These are phyloP conservation scores for Lentithecium fluviatile DNA, from an alignment of 495 filamentous ascomycete species.

Conservation along the genomic window DNA sequence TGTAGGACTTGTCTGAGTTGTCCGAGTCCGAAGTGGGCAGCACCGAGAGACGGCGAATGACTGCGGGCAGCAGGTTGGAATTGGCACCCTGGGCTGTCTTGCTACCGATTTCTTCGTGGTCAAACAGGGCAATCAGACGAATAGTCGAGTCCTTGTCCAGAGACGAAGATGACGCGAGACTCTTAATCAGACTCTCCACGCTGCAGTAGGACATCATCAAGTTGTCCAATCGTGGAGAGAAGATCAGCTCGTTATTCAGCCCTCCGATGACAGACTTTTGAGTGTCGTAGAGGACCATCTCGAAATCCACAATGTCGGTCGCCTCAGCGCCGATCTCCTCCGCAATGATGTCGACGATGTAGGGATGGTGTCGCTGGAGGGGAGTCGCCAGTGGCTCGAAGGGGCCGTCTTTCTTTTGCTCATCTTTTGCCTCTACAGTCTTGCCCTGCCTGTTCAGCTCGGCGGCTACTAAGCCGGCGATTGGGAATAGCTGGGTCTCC, in stretches of 20 bases:
- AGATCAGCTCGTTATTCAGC: constrained; percentile 89
- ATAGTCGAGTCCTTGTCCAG: constrained; percentile 77
- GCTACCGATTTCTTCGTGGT: constrained; percentile 97
- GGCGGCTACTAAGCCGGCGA: constrained; percentile 79
- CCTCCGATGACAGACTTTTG: constrained; percentile 87
- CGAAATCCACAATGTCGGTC: constrained; percentile 83
- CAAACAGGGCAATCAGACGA: constrained; percentile 86
- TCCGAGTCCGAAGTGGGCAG: constrained; percentile 54
- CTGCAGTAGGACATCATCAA: constrained; percentile 92
- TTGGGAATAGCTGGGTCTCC: constrained; percentile 92
- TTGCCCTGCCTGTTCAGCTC: constrained; percentile 75
- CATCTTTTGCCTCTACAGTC: constrained; percentile 48
- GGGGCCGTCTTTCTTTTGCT: constrained; percentile 39
- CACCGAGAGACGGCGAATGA: constrained; percentile 83
- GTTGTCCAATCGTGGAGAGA: constrained; percentile 90
- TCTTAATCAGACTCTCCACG: constrained; percentile 75
- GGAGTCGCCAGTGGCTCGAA: constrained; percentile 73
- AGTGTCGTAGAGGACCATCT: constrained; percentile 93
- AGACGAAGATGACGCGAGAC: constrained; percentile 57
- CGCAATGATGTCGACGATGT: constrained; percentile 83
- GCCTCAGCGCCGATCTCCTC: constrained; percentile 66
- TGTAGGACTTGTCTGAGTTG: constrained; percentile 53
- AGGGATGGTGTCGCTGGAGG: constrained; percentile 83
- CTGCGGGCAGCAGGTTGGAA: constrained; percentile 84
- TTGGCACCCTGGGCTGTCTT: constrained; percentile 88